Evolutionary conservation across 2,329 filamentous ascomycete species (phyloP), one percentile per base, ranked within the genome.

Genomic region (Hirsutella minnesotensis): DNA sequence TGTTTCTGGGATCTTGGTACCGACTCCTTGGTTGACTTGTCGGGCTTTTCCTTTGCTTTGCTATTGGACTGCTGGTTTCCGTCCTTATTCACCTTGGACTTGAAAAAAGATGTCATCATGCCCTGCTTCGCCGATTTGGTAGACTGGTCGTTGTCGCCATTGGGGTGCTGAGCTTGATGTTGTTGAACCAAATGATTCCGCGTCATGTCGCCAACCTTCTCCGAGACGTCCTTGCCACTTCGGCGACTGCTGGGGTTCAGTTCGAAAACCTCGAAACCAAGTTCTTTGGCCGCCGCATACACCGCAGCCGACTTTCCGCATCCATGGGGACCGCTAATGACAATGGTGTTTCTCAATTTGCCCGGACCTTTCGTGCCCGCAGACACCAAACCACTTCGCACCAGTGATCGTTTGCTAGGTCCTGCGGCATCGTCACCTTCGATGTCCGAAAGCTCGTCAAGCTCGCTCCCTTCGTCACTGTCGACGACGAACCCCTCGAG

Each of bases 151-250:
- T 47, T 54, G 9, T 55, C 47, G 1, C 45, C 46, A 12, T 55
- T 48, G n/a, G 64, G 38, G 10, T 50, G 38, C 15, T 61, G 57
- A 31, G 59, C 52, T 16, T 54, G 66, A 45, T 68, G 67, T 39
- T 66, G 69, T 42, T 71, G 70, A 18, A 98, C 90, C 2, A 95
- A 73, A 61, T 98, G 92, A 53, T 98, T 96, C 47, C 82, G 81
- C 4, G 88, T 92, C 90, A 98, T 96, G 61, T 98, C 88, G 34
- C 92, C 94, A 37, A 98, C 86, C 52, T 77, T 86, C 54, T 98
- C 92, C 29, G 94, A 60, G 39, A 98, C 80, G 54, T 98, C 92
- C 58, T 83, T 92, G 27, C 89, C 90, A 55, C 79, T 94, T 47
- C 92, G 75, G 40, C 89, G 79, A 51, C 78, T 86, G 46, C 86